Evolutionary conservation across 228 moss, liverwort and hornwort species (phyloP), one percentile per base, ranked within the genome.

Genomic region (Sphagnum magellanicum): DNA sequence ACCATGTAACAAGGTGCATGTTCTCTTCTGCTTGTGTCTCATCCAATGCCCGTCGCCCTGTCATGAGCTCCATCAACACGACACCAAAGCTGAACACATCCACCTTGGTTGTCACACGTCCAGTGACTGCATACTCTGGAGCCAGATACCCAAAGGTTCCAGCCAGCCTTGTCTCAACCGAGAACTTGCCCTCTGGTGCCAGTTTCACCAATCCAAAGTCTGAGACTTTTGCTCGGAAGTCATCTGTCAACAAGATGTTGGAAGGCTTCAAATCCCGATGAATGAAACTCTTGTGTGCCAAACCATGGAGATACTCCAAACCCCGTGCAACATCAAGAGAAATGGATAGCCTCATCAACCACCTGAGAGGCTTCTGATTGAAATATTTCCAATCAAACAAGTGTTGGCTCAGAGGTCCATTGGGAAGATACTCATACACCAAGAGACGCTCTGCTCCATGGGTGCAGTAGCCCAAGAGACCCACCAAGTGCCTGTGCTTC

Each of bases 41-140:
- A 10, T 97, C 97, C 12, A 97, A 71, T 4, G 97, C 97, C 68
- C 90, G 75, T 16, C 88, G 81, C 6, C 97, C 97, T 5, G 97
- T 97, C 53, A 97, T 87, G 71, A 97, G 80, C 78, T 97, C 97
- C 97, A 97, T 88, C 48, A 97, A 58, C 50, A 91, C 87, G 4
- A 97, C 97, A 47, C 97, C 93, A 72, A 97, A 97, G 74, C 97
- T 97, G 79, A 91, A 97, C 0, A 97, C 97, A 57, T 97, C 97
- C 50, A 88, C 97, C 84, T 97, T 97, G 0, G 88, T 90, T 5
- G 93, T 97, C 67, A 97, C 97, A 11, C 97, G 91, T 17, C 97
- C 97, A 0, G 97, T 97, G 61, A 97, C 97, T 92, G 97, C 97
- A 63, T 97, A 97, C 52, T 97, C 97, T 4, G 97, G 97, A 67